Evolutionary conservation across 2,329 filamentous ascomycete genomes (phyloP).

Genomic region (Zymoseptoria brevis): DNA sequence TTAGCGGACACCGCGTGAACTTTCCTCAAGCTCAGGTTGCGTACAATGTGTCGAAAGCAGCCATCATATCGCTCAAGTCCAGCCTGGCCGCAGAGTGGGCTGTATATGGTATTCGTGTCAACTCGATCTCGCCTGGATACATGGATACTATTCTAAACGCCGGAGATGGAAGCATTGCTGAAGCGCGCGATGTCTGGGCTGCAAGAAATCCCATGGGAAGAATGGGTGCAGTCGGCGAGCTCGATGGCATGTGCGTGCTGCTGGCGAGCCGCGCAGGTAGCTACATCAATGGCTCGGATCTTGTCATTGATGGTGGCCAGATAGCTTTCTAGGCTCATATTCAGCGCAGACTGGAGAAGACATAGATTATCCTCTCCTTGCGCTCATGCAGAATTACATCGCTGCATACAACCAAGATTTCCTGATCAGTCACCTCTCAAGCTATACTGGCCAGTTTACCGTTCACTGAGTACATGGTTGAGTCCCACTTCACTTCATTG

Average conservation of each 20-base stretch:
- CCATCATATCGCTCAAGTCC: conserved; percentile 54
- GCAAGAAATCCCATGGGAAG: conserved; percentile 32
- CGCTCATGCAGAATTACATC: no score
- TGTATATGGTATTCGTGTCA: conserved; percentile 60
- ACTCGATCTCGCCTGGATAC: conserved; percentile 64
- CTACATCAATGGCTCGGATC: conserved; percentile 33
- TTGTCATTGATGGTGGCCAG: conserved; percentile 31
- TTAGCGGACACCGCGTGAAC: conserved; percentile 61
- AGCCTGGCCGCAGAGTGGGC: conserved; percentile 68
- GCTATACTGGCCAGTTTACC: no score
- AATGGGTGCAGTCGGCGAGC: conserved; percentile 32
- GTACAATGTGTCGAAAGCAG: conserved; percentile 67
- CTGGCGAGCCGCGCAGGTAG: conserved; percentile 29
- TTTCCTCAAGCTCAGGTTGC: conserved; percentile 63
- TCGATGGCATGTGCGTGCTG: conserved; percentile 33
- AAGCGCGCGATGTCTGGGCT: conserved; percentile 28
- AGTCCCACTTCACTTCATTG: no score
- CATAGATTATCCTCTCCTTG: no score
- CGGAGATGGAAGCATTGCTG: conserved; percentile 28
- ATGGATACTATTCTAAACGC: conserved; percentile 68
- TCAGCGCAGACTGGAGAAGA: no score
- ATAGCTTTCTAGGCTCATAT: conserved; percentile 2
- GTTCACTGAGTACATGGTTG: no score
- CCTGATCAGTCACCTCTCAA: no score
- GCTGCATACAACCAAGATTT: no score